Evolutionary conservation across 768 basidiomycete species (phyloP).

Genomic region (Lentinula sp.): DNA sequence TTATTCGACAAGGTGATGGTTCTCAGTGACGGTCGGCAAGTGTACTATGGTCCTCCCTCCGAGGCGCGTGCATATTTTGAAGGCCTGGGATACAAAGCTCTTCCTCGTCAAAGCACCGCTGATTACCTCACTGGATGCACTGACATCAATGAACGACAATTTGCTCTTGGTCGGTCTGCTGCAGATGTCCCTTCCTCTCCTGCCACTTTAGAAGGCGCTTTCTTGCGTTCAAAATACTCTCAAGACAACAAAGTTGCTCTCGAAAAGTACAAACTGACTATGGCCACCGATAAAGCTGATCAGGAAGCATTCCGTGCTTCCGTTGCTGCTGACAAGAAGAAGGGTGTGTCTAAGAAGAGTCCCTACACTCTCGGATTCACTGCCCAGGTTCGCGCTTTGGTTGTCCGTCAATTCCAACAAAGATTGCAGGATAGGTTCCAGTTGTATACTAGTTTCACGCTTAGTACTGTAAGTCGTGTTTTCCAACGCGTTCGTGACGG

Average conservation of each 20-base stretch:
- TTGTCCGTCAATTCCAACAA: slow-evolving; percentile 68
- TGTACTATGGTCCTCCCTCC: slow-evolving; percentile 71
- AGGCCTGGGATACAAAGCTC: slow-evolving; percentile 60
- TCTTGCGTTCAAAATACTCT: slow-evolving; percentile 40
- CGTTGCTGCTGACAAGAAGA: slow-evolving; percentile 71
- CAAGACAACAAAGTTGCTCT: slow-evolving; percentile 37
- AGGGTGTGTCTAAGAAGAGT: slow-evolving; percentile 68
- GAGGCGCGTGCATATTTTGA: slow-evolving; percentile 80
- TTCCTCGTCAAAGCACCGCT: slow-evolving; percentile 79
- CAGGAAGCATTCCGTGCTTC: slow-evolving; percentile 76
- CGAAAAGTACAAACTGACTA: slow-evolving; percentile 47
- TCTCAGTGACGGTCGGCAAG: slow-evolving; percentile 73
- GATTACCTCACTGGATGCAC: slow-evolving; percentile 85
- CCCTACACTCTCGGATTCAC: slow-evolving; percentile 79
- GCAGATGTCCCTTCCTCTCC: slow-evolving; percentile 63
- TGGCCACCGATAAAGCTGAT: slow-evolving; percentile 58
- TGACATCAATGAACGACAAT: slow-evolving; percentile 81
- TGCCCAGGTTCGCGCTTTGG: slow-evolving; percentile 67
- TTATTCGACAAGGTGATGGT: slow-evolving; percentile 87
- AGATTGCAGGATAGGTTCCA: slow-evolving; percentile 75
- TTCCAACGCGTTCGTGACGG: neutral
- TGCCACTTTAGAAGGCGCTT: slow-evolving; percentile 60
- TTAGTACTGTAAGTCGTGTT: slow-evolving; percentile 40
- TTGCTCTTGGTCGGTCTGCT: slow-evolving; percentile 54
- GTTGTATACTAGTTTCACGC: slow-evolving; percentile 60